Base-by-base conservation (phyloP, 345 rosid species). In the Microthlaspi erraticum region DNA sequence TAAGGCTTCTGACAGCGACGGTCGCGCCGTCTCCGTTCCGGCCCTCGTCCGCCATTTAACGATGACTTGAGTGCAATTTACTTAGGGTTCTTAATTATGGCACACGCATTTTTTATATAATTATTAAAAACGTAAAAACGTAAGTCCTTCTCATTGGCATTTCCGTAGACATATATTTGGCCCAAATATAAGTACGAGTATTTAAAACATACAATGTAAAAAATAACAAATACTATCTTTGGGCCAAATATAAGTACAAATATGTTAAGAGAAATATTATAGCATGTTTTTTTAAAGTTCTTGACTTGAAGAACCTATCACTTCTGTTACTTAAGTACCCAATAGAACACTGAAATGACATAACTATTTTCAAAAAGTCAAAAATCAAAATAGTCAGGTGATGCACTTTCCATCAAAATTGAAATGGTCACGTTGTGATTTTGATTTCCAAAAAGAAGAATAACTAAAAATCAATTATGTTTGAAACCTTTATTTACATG, bases 401-500 rank as follows among this genome's bases (percentile, higher is more conserved):
- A 38, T 23, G 0, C 26, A n/a, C 44, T 6, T n/a, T 65, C 23
- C 60, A 32, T 9, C 8, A 44, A 18, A 32, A 52, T 52, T 37
- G 29, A 52, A 52, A 26, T 26, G 29, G 29, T 26, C 29, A 26
- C 4, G 29, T 29, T 42, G 42, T 26, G 3, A 57, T 39, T 18
- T 39, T 57, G 45, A 65, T 57, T 19, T 32, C 53, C 36, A 43
- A 20, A 20, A 50, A 58, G 11, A 45, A 5, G 31, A 20, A 38
- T 2, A 39, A 32, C 29, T 26, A 26, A 37, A 39, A 49, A 39
- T 48, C 16, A 72, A 26, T 52, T 4, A 14, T 58, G 61, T 39
- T 73, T n/a, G 16, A 11, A 32, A 59, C 44, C 43, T 65, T 65
- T 58, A 65, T 39, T 49, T 65, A 66, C 72, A 66, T 51, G 46